Evolutionary conservation across 345 rosid species (phyloP).

Genomic region (Mercurialis annua): DNA sequence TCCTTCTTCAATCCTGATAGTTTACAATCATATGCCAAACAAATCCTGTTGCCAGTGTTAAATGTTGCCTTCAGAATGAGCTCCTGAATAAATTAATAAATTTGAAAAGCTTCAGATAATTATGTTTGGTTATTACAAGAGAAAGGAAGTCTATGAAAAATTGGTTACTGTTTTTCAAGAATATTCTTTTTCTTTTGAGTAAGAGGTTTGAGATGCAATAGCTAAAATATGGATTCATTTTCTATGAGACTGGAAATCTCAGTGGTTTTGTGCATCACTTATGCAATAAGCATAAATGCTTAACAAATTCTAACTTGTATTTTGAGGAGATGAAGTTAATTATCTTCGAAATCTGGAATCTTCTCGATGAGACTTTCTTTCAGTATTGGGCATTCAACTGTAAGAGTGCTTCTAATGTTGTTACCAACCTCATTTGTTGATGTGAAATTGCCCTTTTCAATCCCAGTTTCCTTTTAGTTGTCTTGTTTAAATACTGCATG

Average conservation of each 20-base stretch:
- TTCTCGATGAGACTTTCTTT: background rate
- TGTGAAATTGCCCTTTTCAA: background rate
- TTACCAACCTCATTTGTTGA: slow-evolving; percentile 1
- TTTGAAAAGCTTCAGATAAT: too few relatives aligned
- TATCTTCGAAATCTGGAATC: background rate
- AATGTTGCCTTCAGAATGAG: too few relatives aligned
- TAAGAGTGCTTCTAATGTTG: background rate
- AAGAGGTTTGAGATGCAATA: background rate
- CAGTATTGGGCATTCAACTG: background rate
- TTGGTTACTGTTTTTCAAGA: too few relatives aligned
- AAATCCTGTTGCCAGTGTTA: too few relatives aligned
- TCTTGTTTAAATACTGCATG: background rate
- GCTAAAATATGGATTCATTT: background rate
- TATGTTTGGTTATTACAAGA: too few relatives aligned
- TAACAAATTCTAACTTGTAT: background rate
- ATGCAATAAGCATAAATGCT: background rate
- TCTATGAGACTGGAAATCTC: background rate
- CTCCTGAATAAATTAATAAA: too few relatives aligned
- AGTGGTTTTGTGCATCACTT: background rate
- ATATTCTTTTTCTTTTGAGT: too few relatives aligned
- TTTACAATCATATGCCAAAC: too few relatives aligned
- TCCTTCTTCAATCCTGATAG: too few relatives aligned
- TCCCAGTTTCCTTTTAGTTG: background rate
- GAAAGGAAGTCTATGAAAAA: too few relatives aligned
- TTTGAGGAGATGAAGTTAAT: background rate